Evolutionary conservation across 345 rosid genomes (phyloP).

Genomic region (Stellera chamaejasme): DNA sequence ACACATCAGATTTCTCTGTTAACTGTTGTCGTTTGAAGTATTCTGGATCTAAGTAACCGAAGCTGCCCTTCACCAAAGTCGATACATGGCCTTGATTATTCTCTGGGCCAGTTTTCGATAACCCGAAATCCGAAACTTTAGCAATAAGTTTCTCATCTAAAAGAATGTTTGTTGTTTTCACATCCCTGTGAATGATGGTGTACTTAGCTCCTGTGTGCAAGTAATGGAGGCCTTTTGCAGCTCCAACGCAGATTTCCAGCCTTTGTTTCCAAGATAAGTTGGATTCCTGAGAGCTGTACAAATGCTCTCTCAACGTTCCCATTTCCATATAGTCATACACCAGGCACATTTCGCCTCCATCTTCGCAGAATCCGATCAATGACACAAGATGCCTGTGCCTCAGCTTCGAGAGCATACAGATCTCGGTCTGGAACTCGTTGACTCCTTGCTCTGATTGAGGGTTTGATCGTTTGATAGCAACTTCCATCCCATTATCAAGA

Average conservation of each 20-base stretch:
- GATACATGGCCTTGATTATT: constrained; percentile 81
- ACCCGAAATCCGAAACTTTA: constrained; percentile 78
- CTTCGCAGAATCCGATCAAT: constrained; percentile 78
- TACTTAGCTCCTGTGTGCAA: constrained; percentile 86
- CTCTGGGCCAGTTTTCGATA: constrained; percentile 71
- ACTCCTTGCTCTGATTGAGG: constrained; percentile 79
- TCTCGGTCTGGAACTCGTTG: constrained; percentile 71
- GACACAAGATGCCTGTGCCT: constrained; percentile 91
- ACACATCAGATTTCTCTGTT: constrained; percentile 81
- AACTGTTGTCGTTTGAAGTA: constrained; percentile 76
- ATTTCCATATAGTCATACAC: constrained; percentile 82
- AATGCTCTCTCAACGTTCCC: constrained; percentile 74
- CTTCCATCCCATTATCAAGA: constrained; percentile 42
- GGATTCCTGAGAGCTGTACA: constrained; percentile 46
- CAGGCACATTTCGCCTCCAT: constrained; percentile 73
- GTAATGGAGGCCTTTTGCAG: constrained; percentile 82
- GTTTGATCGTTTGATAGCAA: constrained; percentile 71
- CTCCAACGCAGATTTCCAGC: constrained; percentile 66
- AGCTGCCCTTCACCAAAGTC: constrained; percentile 83
- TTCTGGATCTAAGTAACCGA: constrained; percentile 87
- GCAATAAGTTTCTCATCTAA: constrained; percentile 82
- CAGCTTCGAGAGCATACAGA: constrained; percentile 76
- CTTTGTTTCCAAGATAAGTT: constrained; percentile 64
- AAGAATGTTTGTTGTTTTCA: constrained; percentile 86
- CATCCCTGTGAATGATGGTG: constrained; percentile 90